Conservation (phyloP, 495 filamentous ascomycete genomes). For the Pyronema omphalodes region DNA sequence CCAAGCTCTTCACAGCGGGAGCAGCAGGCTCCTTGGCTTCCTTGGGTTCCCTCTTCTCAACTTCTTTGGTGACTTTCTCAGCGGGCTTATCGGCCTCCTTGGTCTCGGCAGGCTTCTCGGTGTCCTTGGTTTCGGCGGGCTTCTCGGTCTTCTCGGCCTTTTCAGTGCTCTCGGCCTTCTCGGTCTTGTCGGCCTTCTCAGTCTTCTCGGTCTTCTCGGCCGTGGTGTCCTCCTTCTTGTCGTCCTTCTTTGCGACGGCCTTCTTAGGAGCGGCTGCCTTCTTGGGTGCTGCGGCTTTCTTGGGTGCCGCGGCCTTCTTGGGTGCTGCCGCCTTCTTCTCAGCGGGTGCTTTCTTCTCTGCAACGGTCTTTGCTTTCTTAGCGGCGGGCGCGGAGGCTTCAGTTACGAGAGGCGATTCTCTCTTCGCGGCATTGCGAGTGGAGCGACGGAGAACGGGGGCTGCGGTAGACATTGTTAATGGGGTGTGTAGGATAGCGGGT, state of each 20-base stretch:
- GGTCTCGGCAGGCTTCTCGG: slow-evolving; percentile 11
- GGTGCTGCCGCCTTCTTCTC: not conserved
- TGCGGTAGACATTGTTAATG: slow-evolving; percentile 24
- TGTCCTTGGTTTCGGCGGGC: slow-evolving; percentile 23
- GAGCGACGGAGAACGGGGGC: slow-evolving; percentile 17
- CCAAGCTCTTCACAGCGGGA: not conserved
- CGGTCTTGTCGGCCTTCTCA: slow-evolving; percentile 12
- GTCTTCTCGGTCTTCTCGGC: slow-evolving; percentile 14
- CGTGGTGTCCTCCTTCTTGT: not conserved
- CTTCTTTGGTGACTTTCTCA: not conserved
- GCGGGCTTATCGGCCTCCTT: slow-evolving; percentile 16
- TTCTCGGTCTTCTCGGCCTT: not conserved
- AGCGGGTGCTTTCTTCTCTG: not conserved
- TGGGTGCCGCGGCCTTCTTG: slow-evolving; percentile 9
- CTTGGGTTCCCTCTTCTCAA: not conserved
- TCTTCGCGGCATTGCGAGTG: slow-evolving; percentile 19
- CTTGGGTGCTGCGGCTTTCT: slow-evolving; percentile 13
- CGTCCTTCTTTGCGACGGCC: not conserved
- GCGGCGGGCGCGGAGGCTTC: slow-evolving; percentile 18
- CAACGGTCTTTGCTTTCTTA: slow-evolving; percentile 14
- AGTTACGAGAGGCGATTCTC: slow-evolving; percentile 11
- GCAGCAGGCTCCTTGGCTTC: slow-evolving; percentile 16
- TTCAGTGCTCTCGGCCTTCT: not conserved
- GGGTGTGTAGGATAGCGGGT: not conserved
- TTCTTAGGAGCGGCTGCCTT: slow-evolving; percentile 10